Base-by-base conservation (phyloP, 192 early-diverging fungal genomes). In the Coemansia sp. region DNA sequence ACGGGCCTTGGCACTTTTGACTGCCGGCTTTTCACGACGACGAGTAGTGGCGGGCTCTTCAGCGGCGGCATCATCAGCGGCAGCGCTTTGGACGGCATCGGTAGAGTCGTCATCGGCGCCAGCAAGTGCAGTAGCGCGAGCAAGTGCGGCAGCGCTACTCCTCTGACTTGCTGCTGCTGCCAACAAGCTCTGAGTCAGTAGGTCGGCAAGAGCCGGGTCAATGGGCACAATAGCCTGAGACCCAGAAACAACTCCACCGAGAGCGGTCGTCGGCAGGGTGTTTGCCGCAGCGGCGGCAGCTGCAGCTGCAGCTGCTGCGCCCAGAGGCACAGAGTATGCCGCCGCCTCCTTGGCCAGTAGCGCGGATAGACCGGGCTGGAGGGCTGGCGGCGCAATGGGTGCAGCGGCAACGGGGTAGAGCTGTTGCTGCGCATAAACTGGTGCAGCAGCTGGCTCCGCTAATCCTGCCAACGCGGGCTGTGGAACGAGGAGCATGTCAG, bases 361-460 rank as follows among this genome's bases (percentile, higher is more conserved):
- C 55, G 23, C 60, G 26, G 38, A 62, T 53, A 50, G 62, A 37
- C 21, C 52, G 40, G 33, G 62, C 52, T 23, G 68, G 2, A 62
- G 47, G 16, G 68, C 68, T 43, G 61, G 61, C 46, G 35, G 47
- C 21, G 28, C 67, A 14, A 43, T 32, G 21, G 68, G 61, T 3
- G 64, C 73, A 4, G 65, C 61, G 3, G 70, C 63, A 30, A 70
- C 69, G 1, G 77, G 77, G 21, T 75, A 80, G 40, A 68, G 62
- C 62, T 80, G 77, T 28, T 74, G 77, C 63, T 80, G 77, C 0
- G 68, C 65, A 32, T 79, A 73, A n/a, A 64, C 64, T 9, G 67
- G 59, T 3, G 64, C 67, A 2, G 42, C 61, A 21, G 37, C 63
- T 1, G 63, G 67, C 2, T 64, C 70, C 0, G 63, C 62, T 21